phyloP scores from a whole-genome alignment of 257 asterid species.

The Solanum megistacrolobum region DNA sequence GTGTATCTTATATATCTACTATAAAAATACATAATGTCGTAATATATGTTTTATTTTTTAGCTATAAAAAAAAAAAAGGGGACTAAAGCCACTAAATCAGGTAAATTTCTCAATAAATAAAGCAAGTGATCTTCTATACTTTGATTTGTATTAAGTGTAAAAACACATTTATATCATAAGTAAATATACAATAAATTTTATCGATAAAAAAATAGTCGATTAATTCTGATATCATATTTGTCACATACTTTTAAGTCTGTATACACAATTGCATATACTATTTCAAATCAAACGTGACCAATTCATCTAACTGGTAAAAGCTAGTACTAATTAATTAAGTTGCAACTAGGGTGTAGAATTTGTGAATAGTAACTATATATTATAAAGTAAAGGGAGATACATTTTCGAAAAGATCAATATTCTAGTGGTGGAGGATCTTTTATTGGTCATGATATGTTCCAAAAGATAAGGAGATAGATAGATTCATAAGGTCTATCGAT shows the following conservation, averaged over 20 bases:
- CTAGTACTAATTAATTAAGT: not conserved
- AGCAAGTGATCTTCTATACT: not conserved
- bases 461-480: conserved; percentile 1
- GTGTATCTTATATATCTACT: not conserved
- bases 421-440: not conserved
- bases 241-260: not conserved
- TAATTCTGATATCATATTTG: not conserved
- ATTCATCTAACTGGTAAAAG: not conserved
- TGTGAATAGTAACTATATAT: not conserved
- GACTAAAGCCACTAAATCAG: not conserved
- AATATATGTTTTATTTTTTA: too few species aligned
- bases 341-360: not conserved
- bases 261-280: not conserved
- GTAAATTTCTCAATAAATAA: not conserved
- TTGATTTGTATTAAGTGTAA: not conserved
- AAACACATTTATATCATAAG: not conserved
- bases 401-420: not conserved
- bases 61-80: not conserved
- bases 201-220: not conserved
- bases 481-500: not conserved
- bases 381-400: not conserved
- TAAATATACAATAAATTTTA: not conserved
- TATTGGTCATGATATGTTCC: not conserved
- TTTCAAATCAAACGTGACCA: not conserved
- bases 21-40: not conserved